Base-by-base conservation (phyloP, 108 stramenopile species). In the Seminavis robusta region DNA sequence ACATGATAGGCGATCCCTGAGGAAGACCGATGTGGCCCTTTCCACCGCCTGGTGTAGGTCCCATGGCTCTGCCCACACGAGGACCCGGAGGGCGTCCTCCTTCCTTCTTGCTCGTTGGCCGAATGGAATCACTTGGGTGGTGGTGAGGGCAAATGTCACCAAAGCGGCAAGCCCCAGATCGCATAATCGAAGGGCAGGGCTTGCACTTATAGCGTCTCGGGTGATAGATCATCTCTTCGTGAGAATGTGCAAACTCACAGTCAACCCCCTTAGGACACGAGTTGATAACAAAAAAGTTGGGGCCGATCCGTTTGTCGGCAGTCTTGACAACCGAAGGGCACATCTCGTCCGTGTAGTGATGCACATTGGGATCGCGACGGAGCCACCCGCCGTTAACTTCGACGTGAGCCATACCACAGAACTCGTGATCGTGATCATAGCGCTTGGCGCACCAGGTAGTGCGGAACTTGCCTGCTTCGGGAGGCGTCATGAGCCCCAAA, bases 401-500 rank as follows among this genome's bases (percentile, higher is more conserved):
- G 21, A 76, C 77, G 58, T 92, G 92, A 29, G 88, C 85, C 56
- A 93, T 89, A 11, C 79, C 66, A 65, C 92, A 93, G 19, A 93
- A 61, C 15, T 77, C 53, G 45, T 87, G 83, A 54, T 93, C 83
- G 42, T 93, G 92, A 8, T 93, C 92, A 60, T 93, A 93, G 23
- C 92, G 75, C 53, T 93, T 93, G 40, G 83, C 63, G 45, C 92
- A 93, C 92, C 92, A 93, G 3, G 83, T 67, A 23, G 86, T 93
- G 8, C 85, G 76, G 41, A 93, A 87, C 43, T 73, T 73, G 45
- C 56, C 64, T 3, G 83, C 63, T 15, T 84, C 87, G n/a, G 70
- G 71, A 3, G 52, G 53, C 49, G 70, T 76, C 80, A 93, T 77
- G 25, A 66, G 67, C 16, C 82, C 82, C 33, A 76, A 53, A 23